Percentiles rank a stretch among this genome's conserved stretches.
phyloP scores from a whole-genome alignment of 2,329 filamentous ascomycete species.

The Sordariomycetes sp. region DNA sequence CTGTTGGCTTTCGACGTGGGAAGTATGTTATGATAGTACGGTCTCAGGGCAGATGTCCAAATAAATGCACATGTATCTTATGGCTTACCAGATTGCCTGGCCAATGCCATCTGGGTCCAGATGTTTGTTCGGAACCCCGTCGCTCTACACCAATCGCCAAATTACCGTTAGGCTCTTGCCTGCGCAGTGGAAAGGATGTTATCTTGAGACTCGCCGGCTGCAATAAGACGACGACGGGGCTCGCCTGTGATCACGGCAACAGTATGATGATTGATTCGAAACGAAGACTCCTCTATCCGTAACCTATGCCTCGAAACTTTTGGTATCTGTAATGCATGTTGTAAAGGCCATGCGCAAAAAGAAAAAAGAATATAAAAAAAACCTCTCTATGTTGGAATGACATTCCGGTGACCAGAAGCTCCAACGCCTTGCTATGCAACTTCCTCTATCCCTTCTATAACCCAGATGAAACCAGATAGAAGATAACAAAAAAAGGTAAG shows the following conservation, averaged over 20 bases:
- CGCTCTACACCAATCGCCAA: too few species aligned
- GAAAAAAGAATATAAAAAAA: conserved; percentile 1
- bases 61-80: too few species aligned
- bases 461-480: background rate
- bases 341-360: background rate
- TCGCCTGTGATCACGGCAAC: background rate
- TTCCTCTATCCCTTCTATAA: background rate
- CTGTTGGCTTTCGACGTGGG: background rate
- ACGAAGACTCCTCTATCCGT: background rate
- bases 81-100: too few species aligned
- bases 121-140: too few species aligned
- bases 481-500: background rate
- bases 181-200: too few species aligned
- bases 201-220: too few species aligned
- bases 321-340: background rate
- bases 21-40: background rate
- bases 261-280: background rate
- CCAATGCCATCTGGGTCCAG: too few species aligned
- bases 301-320: background rate
- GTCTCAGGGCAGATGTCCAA: too few species aligned
- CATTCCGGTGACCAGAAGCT: background rate
- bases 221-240: too few species aligned
- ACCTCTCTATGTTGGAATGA: background rate
- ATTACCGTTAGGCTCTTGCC: too few species aligned
- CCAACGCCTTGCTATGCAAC: conserved; percentile 5